Evolutionary conservation across 176 grass and related monocot species (phyloP).

Genomic region (bread wheat (Triticum aestivum)): DNA sequence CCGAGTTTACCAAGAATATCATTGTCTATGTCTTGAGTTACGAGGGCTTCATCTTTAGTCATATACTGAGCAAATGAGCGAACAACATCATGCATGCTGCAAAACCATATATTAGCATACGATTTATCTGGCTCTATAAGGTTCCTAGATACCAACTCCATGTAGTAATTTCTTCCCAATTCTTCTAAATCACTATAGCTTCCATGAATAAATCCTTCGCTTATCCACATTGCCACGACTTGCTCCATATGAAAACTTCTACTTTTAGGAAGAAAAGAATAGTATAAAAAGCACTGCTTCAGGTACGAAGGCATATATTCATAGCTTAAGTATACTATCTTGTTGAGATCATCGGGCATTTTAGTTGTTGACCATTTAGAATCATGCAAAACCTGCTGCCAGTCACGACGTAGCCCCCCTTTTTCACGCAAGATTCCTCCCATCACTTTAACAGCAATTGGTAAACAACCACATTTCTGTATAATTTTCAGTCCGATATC

Average conservation of each 20-base stretch:
- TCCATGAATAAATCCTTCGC: background rate
- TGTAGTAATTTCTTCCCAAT: background rate
- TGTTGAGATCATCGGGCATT: background rate
- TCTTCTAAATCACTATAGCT: background rate
- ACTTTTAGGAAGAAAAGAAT: background rate
- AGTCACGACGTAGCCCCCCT: background rate
- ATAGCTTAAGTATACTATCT: background rate
- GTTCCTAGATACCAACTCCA: conserved; percentile 38
- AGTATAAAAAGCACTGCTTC: background rate
- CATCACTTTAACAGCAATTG: background rate
- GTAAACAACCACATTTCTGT: background rate
- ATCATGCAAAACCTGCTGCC: background rate
- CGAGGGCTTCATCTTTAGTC: background rate
- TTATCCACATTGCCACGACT: background rate
- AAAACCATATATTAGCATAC: background rate
- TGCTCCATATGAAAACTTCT: background rate
- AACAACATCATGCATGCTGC: conserved; percentile 35
- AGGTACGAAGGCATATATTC: background rate
- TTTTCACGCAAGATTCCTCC: background rate
- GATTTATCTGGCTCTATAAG: background rate
- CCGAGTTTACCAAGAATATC: background rate
- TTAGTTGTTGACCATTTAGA: background rate
- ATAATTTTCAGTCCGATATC: background rate
- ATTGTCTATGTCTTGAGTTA: accelerated
- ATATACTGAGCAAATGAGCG: conserved; percentile 26